Conservation (phyloP, 352 stramenopile genomes). For the Phytopythium vexans region DNA sequence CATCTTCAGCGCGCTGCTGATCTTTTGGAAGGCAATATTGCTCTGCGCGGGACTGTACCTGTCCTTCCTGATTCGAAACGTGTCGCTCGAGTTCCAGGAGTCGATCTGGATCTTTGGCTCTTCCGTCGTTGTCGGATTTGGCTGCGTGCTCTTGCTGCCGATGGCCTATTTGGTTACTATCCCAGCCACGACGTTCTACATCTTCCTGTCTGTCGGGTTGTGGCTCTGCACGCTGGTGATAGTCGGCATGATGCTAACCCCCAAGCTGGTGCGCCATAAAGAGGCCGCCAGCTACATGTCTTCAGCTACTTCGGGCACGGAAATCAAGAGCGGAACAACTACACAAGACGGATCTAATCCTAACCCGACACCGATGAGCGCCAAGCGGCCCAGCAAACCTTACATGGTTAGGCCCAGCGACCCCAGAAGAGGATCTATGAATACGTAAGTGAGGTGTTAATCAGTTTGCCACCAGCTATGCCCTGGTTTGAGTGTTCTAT, state of each 20-base stretch:
- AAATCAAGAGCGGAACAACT: too few relatives aligned
- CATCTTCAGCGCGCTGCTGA: conserved; percentile 46
- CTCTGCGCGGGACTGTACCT: conserved; percentile 37
- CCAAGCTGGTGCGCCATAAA: conserved; percentile 34
- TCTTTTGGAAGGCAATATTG: conserved; percentile 56
- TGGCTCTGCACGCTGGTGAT: conserved; percentile 31
- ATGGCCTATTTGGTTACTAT: conserved; percentile 45
- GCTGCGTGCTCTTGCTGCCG: conserved; percentile 36
- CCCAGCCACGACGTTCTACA: conserved; percentile 28
- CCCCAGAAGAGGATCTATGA: too few relatives aligned
- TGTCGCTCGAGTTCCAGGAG: conserved; percentile 62
- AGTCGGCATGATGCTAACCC: conserved; percentile 39
- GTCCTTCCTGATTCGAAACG: conserved; percentile 55
- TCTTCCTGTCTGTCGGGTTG: conserved; percentile 20
- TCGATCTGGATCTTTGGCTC: conserved; percentile 62
- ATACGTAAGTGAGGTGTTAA: too few relatives aligned
- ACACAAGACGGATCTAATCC: too few relatives aligned
- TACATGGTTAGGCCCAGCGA: too few relatives aligned
- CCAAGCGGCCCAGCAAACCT: too few relatives aligned
- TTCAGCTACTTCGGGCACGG: too few relatives aligned
- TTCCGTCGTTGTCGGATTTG: conserved; percentile 38
- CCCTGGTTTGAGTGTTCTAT: too few relatives aligned
- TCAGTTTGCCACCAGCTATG: too few relatives aligned
- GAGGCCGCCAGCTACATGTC: conserved; percentile 5
- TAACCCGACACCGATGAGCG: too few relatives aligned